Percentiles rank a stretch among this genome's conserved stretches.
Evolutionary conservation across 495 filamentous ascomycete species (phyloP).

Genomic region (Zalerion maritima): DNA sequence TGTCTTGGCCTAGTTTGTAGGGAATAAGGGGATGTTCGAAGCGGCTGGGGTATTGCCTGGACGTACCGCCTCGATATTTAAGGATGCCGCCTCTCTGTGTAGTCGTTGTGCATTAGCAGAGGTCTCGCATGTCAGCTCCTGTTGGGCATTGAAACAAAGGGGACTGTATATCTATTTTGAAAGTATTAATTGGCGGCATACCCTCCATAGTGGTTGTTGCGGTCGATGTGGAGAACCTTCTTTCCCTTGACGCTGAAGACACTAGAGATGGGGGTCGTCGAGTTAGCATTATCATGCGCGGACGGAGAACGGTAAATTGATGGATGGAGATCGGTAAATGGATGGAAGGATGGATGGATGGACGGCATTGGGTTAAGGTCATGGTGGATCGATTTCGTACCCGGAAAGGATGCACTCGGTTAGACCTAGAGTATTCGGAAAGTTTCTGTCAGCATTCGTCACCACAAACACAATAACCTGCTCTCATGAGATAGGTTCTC

Average conservation of each 20-base stretch:
- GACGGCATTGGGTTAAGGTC: conserved; percentile 5
- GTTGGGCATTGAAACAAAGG: conserved; percentile 7
- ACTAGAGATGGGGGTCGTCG: too few species aligned
- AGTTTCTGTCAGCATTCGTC: conserved; percentile 6
- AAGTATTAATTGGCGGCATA: conserved; percentile 37
- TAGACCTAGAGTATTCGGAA: conserved; percentile 44
- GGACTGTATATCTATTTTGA: too few species aligned
- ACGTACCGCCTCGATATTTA: conserved; percentile 82
- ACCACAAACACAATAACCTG: too few species aligned
- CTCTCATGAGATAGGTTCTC: too few species aligned
- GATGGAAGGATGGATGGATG: neutral
- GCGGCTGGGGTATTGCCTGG: conserved; percentile 8
- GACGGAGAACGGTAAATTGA: too few species aligned
- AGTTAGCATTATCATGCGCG: too few species aligned
- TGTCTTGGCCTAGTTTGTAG: too few species aligned
- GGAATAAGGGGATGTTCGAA: too few species aligned
- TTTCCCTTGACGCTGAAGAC: conserved; percentile 97
- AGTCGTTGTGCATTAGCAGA: conserved; percentile 12
- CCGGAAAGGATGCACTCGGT: conserved; percentile 98
- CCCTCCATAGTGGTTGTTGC: conserved; percentile 99
- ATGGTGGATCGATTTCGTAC: conserved; percentile 34
- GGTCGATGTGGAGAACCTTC: conserved; percentile 97
- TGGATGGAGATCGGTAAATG: conserved; percentile 5
- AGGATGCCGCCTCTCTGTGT: conserved; percentile 76
- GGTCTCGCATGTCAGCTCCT: conserved; percentile 1